A percentile compares a stretch with the other conserved stretches of the same genome.
Evolutionary conservation across 2,329 filamentous ascomycete genomes (phyloP).

Genomic region (Fusarium pseudonygamai): DNA sequence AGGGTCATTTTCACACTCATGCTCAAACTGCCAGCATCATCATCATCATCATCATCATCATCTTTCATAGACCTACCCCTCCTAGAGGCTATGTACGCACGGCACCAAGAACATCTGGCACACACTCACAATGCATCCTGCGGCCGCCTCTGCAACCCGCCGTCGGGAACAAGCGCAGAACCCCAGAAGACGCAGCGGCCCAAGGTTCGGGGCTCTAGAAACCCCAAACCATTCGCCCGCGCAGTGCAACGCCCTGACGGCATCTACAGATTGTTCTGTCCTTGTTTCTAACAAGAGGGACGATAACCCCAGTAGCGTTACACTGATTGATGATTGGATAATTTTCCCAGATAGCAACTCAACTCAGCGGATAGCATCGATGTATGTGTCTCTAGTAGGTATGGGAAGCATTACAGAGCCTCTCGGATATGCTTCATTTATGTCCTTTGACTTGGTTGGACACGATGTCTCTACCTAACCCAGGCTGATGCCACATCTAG

Average conservation of each 20-base stretch:
- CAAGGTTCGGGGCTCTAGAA: constrained; percentile 34
- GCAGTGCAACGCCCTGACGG: constrained; percentile 25
- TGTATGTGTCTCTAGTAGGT: not conserved
- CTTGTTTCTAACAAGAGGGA: constrained; percentile 18
- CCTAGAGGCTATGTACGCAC: not conserved
- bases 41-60: not conserved
- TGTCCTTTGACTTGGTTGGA: constrained; percentile 5
- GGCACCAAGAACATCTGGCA: constrained; percentile 18
- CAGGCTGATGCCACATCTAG: constrained; percentile 22
- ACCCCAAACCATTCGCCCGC: constrained; percentile 24
- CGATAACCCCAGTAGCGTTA: constrained; percentile 17
- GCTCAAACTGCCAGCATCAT: constrained; percentile 8
- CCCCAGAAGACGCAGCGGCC: constrained; percentile 43
- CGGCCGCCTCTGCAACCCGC: constrained; percentile 53
- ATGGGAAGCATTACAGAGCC: not conserved
- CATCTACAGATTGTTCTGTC: constrained; percentile 22
- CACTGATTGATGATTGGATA: constrained; percentile 19
- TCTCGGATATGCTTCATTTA: not conserved
- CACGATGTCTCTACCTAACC: constrained; percentile 16
- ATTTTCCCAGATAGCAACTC: not conserved
- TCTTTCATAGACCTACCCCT: constrained; percentile 19
- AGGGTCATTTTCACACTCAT: constrained; percentile 6
- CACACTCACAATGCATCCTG: constrained; percentile 49
- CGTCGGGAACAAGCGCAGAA: constrained; percentile 50
- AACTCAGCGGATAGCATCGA: no score